Conservation (phyloP, 257 asterid species). For the Nicotiana noctiflora region DNA sequence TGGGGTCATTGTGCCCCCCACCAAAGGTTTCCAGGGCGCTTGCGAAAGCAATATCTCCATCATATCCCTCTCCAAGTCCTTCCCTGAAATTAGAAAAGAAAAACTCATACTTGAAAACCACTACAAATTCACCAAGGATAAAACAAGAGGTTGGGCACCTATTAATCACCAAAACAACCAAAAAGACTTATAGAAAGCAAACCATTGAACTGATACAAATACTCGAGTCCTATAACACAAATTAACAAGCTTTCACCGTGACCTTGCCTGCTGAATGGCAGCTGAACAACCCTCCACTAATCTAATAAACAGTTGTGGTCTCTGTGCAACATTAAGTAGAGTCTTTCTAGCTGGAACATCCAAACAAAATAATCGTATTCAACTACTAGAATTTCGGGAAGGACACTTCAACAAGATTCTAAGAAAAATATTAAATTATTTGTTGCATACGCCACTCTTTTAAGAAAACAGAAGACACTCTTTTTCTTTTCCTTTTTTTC, state of each 20-base stretch:
- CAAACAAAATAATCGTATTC: neutral
- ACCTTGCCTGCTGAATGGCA: slow-evolving; percentile 1
- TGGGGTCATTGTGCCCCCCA: slow-evolving; percentile 99
- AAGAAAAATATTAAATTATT: neutral
- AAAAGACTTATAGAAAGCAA: neutral
- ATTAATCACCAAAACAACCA: neutral
- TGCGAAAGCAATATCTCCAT: slow-evolving; percentile 96
- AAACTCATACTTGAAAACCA: slow-evolving; percentile 8
- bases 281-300: neutral
- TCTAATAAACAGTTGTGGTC: neutral
- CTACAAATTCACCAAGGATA: slow-evolving; percentile 1
- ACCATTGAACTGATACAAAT: neutral
- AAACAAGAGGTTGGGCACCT: neutral
- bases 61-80: slow-evolving; percentile 99
- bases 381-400: neutral
- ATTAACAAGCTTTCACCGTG: neutral
- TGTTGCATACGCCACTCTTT: neutral
- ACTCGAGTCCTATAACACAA: neutral
- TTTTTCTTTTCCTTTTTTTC: neutral
- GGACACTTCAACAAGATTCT: neutral
- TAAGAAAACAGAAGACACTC: neutral
- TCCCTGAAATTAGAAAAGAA: slow-evolving; percentile 51
- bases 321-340: neutral
- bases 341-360: too few species aligned
- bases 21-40: slow-evolving; percentile 93